Evolutionary conservation across 306 rosid genomes (phyloP).

Genomic region (Prunus kanzakura): DNA sequence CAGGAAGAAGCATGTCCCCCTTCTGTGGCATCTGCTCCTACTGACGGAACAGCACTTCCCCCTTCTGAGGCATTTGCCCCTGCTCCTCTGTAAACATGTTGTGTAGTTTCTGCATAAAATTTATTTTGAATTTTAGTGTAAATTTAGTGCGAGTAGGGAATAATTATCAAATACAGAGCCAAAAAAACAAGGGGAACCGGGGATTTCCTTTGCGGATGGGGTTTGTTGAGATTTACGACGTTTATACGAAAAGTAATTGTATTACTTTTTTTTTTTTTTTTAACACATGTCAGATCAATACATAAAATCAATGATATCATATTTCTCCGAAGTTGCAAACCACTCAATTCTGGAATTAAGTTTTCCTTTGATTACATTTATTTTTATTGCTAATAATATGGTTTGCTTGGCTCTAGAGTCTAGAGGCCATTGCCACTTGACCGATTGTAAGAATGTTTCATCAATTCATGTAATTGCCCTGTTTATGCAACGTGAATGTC

Average conservation of each 20-base stretch:
- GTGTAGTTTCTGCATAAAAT: neutral
- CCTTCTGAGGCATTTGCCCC: neutral
- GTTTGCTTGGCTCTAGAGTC: neutral
- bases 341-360: neutral
- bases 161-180: neutral
- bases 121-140: neutral
- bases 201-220: neutral
- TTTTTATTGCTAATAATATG: neutral
- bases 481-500: too few species aligned
- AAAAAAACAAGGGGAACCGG: neutral
- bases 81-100: neutral
- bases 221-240: constrained; percentile 1
- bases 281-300: neutral
- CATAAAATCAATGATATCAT: too few species aligned
- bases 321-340: neutral
- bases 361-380: neutral
- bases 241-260: neutral
- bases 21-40: neutral
- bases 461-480: too few species aligned
- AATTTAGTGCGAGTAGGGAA: neutral
- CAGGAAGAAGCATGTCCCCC: neutral
- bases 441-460: too few species aligned
- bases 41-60: neutral
- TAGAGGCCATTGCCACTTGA: too few species aligned
- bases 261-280: neutral